phyloP scores from a whole-genome alignment of 495 filamentous ascomycete species.

The Cenococcum geophilum region DNA sequence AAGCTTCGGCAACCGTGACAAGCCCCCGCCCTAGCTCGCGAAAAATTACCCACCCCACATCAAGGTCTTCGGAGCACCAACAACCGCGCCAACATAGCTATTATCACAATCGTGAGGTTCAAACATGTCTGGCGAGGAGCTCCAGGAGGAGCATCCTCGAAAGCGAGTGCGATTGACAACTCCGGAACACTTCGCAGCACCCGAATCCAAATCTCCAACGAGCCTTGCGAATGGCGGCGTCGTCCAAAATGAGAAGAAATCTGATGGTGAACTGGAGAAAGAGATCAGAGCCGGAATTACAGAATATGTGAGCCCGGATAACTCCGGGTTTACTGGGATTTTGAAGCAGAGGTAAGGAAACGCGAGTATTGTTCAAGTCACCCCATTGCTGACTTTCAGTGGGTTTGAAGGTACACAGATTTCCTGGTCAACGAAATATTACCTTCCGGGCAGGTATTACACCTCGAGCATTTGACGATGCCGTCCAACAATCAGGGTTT shows the following conservation, averaged over 20 bases:
- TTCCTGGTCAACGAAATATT: constrained; percentile 92
- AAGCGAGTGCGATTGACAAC: constrained; percentile 1
- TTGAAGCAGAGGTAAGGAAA: constrained; percentile 33
- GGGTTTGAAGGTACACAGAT: constrained; percentile 68
- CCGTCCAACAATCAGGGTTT: constrained; percentile 19
- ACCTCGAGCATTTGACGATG: constrained; percentile 52
- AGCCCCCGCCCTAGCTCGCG: too few species aligned
- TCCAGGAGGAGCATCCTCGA: background rate
- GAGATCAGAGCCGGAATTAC: constrained; percentile 19
- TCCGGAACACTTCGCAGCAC: background rate
- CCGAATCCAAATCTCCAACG: background rate
- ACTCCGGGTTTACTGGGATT: constrained; percentile 32
- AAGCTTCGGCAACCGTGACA: too few species aligned
- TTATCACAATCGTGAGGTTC: too few species aligned
- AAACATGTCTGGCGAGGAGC: background rate
- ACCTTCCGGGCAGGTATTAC: constrained; percentile 69
- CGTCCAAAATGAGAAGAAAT: background rate
- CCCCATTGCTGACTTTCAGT: background rate
- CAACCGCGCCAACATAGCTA: too few species aligned
- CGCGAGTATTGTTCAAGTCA: too few species aligned
- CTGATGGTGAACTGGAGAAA: constrained; percentile 6
- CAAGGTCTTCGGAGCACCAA: too few species aligned
- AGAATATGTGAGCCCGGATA: constrained; percentile 32
- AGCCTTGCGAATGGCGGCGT: background rate
- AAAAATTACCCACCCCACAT: too few species aligned